Conservation (phyloP, 352 stramenopile species). For the Phytophthora agathidicida region DNA sequence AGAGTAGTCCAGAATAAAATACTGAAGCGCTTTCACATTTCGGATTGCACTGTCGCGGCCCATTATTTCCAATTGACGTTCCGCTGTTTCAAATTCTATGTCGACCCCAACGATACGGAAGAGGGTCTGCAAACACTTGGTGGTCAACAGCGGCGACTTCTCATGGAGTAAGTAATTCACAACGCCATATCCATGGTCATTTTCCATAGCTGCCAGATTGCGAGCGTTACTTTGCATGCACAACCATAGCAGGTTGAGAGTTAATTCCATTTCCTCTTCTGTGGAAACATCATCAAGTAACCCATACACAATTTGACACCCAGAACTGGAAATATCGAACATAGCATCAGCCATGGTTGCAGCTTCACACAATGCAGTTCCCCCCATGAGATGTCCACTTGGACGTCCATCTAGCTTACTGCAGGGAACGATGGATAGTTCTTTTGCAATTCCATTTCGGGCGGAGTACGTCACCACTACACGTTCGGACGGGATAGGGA, state of each 20-base stretch:
- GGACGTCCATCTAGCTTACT: constrained; percentile 63
- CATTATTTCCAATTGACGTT: neutral
- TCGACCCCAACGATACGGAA: constrained; percentile 68
- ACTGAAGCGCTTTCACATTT: constrained; percentile 69
- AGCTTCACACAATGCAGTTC: constrained; percentile 25
- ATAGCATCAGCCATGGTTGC: constrained; percentile 46
- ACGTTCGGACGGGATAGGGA: constrained; percentile 52
- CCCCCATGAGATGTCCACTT: constrained; percentile 63
- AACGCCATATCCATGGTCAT: constrained; percentile 77
- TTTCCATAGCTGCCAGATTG: constrained; percentile 67
- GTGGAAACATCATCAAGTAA: constrained; percentile 55
- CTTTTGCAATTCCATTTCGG: constrained; percentile 37
- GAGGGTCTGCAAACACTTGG: constrained; percentile 39
- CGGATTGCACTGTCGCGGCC: constrained; percentile 53
- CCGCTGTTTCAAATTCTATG: constrained; percentile 22
- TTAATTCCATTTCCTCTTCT: constrained; percentile 45
- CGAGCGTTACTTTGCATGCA: constrained; percentile 39
- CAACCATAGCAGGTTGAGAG: constrained; percentile 47
- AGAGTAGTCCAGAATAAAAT: constrained; percentile 77
- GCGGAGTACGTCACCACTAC: constrained; percentile 63
- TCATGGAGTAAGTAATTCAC: constrained; percentile 72
- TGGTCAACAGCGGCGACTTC: constrained; percentile 52
- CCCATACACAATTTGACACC: constrained; percentile 56
- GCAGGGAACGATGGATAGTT: constrained; percentile 52
- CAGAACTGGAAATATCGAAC: constrained; percentile 53